These are phyloP conservation scores for Mycosarcoma mackinlayi DNA, from an alignment of 1,284 basidiomycete genomes.

Conservation along the genomic window DNA sequence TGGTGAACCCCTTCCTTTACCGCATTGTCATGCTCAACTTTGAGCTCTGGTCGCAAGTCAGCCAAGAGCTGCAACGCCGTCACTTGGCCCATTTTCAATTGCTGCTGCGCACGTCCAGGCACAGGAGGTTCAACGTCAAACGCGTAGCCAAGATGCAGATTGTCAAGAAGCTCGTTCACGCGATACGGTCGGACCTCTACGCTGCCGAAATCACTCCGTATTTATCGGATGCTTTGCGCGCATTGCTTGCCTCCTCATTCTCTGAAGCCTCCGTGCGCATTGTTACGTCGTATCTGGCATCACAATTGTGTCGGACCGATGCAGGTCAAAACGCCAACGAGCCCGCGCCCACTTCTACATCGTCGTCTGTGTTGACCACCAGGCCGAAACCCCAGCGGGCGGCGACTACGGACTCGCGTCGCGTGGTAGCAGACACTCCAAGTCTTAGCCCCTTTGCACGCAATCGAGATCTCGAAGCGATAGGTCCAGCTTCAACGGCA, in stretches of 20 bases:
- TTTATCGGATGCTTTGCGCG: conserved; percentile 32
- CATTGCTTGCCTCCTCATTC: conserved; percentile 72
- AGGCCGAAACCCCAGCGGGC: conserved; percentile 17
- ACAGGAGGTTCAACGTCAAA: conserved; percentile 56
- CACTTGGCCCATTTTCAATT: conserved; percentile 84
- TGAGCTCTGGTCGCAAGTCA: conserved; percentile 84
- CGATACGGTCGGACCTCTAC: conserved; percentile 70
- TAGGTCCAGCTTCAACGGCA: background rate
- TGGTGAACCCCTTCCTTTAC: conserved; percentile 85
- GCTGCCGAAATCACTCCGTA: background rate
- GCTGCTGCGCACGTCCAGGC: conserved; percentile 78
- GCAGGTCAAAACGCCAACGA: conserved; percentile 48
- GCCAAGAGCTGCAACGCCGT: conserved; percentile 77
- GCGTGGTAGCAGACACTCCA: too few species aligned
- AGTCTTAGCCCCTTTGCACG: background rate
- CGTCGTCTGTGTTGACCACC: background rate
- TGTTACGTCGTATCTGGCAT: conserved; percentile 83
- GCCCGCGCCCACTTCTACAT: conserved; percentile 27
- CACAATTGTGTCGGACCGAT: conserved; percentile 75
- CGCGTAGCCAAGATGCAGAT: conserved; percentile 70
- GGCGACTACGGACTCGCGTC: conserved; percentile 6
- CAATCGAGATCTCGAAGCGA: background rate
- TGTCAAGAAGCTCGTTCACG: conserved; percentile 82
- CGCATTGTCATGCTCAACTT: conserved; percentile 86
- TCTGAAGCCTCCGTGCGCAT: conserved; percentile 83